Evolutionary conservation across 805 yeast species (phyloP).

Genomic region (Pichia ethanolica): DNA sequence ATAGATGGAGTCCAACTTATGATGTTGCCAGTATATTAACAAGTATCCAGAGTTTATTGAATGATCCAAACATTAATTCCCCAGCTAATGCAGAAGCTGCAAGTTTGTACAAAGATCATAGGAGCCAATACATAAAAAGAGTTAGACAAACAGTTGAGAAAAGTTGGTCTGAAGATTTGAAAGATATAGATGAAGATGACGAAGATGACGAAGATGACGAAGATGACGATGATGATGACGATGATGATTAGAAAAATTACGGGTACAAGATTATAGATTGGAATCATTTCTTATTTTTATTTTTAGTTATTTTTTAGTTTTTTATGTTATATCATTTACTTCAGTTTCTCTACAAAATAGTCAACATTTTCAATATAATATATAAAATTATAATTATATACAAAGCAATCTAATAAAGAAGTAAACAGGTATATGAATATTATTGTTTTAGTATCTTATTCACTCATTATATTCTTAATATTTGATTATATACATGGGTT

Average conservation of each 20-base stretch:
- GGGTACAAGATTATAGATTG: too few relatives aligned
- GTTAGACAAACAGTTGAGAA: constrained; percentile 93
- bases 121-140: constrained; percentile 83
- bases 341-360: too few relatives aligned
- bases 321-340: too few relatives aligned
- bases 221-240: constrained; percentile 19
- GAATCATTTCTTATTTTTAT: too few relatives aligned
- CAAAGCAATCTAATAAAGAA: too few relatives aligned
- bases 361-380: too few relatives aligned
- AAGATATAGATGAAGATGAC: constrained; percentile 47
- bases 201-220: constrained; percentile 30
- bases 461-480: too few relatives aligned
- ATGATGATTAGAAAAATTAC: constrained; percentile 10
- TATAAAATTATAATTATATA: too few relatives aligned
- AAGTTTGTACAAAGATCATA: constrained; percentile 87
- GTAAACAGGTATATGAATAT: too few relatives aligned
- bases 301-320: too few relatives aligned
- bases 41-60: constrained; percentile 81
- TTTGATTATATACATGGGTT: too few relatives aligned
- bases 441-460: too few relatives aligned
- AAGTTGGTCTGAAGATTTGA: constrained; percentile 82
- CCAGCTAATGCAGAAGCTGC: constrained; percentile 99
- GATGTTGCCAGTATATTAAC: constrained; percentile 95
- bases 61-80: constrained; percentile 93
- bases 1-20: constrained; percentile 97